Percentiles rank a stretch among this genome's conserved stretches.
phyloP scores from a whole-genome alignment of 2,329 filamentous ascomycete genomes.

The Cladosporium oxysporum region DNA sequence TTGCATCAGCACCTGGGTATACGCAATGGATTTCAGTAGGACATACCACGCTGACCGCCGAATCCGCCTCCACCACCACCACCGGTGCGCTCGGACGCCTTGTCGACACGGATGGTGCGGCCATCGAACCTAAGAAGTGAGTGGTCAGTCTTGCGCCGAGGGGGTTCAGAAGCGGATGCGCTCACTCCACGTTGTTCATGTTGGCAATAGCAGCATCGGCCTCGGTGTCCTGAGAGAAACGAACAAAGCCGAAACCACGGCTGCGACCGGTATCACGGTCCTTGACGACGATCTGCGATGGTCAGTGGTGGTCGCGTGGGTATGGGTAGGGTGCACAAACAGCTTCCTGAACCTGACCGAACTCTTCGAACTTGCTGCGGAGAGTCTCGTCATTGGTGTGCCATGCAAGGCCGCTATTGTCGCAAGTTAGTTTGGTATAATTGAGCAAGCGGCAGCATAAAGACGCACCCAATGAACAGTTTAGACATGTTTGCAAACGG shows the following conservation, averaged over 20 bases:
- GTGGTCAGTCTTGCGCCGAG: slow-evolving; percentile 19
- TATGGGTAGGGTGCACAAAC: slow-evolving; percentile 60
- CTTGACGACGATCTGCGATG: slow-evolving; percentile 84
- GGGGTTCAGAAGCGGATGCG: slow-evolving; percentile 16
- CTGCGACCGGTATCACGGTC: slow-evolving; percentile 95
- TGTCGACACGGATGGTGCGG: slow-evolving; percentile 91
- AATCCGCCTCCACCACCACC: slow-evolving; percentile 55
- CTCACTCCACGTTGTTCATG: slow-evolving; percentile 92
- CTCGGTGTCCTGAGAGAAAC: slow-evolving; percentile 75
- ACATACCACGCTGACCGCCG: slow-evolving; percentile 40
- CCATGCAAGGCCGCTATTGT: slow-evolving; percentile 87
- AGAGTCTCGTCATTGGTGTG: slow-evolving; percentile 90
- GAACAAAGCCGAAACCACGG: slow-evolving; percentile 96
- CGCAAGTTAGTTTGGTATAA: slow-evolving; percentile 5
- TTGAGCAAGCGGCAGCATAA: not conserved
- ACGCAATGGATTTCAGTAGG: slow-evolving; percentile 5
- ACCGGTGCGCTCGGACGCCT: slow-evolving; percentile 78
- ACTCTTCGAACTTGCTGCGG: slow-evolving; percentile 88
- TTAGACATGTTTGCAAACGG: slow-evolving; percentile 70
- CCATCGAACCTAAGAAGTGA: slow-evolving; percentile 76
- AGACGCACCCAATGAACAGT: slow-evolving; percentile 85
- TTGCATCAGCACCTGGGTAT: slow-evolving; percentile 18
- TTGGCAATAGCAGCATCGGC: slow-evolving; percentile 73
- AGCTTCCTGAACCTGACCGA: slow-evolving; percentile 88
- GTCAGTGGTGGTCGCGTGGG: slow-evolving; percentile 17